Base-by-base conservation (phyloP, 257 asterid species). In the Fraxinus americana region DNA sequence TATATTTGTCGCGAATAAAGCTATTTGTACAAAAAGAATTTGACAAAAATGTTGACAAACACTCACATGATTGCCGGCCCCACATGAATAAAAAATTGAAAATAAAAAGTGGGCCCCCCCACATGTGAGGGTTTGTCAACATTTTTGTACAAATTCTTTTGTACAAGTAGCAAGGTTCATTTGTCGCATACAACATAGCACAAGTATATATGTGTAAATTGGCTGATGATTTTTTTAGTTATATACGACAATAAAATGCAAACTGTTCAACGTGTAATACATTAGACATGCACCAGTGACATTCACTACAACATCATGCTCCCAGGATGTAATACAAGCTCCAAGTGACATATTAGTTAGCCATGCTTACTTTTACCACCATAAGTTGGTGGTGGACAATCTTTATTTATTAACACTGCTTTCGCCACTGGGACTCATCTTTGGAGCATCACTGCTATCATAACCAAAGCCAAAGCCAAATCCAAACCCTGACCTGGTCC, bases 381-480 rank as follows among this genome's bases (percentile, higher is more conserved):
- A 12, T 63, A 63, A 10, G 17, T 25, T 1, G 69, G 69, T 4
- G 35, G 69, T 19, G 63, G 25, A 54, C 63, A 54, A 5, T 54
- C 12, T 57, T 57, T 57, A 12, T 23, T 80, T 82, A 43, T 70
- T 35, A 1, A 71, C 73, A 70, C 84, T 79, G 32, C 76, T 77
- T 69, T 85, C 86, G 27, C 68, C 78, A 19, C 74, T 78, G 19
- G 57, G 76, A 3, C 88, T 80, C 45, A 78, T 78, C 6, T 75
- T 81, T 9, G 59, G 66, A 67, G 77, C 83, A 4, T 79, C 83
- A 52, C 81, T 77, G 5, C 72, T 12, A 1, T 79, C 87, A 5
- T 73, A 74, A 16, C 89, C 89, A 75, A 36, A 83, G 2, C 90
- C 90, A 5, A 67, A 76, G 2, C 90, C 90, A 5, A 67, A 76